Evolutionary conservation across 495 filamentous ascomycete species (phyloP).

Genomic region (Annulohypoxylon bovei): DNA sequence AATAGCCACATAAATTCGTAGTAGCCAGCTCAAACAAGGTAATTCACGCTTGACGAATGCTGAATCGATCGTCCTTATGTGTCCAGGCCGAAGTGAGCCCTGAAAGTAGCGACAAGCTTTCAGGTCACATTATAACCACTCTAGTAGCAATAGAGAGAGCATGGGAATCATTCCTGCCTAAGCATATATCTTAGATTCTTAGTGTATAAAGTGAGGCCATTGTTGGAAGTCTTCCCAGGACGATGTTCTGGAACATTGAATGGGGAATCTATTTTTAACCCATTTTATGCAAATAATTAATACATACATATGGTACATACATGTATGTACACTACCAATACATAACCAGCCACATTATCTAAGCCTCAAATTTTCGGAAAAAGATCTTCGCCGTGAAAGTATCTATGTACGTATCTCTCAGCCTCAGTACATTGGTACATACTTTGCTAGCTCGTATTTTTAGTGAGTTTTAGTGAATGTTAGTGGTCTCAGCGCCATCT

Average conservation of each 20-base stretch:
- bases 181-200: too few relatives aligned
- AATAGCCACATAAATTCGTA: not conserved
- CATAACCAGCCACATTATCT: not conserved
- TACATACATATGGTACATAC: too few relatives aligned
- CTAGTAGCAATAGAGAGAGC: not conserved
- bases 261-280: not conserved
- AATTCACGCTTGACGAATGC: not conserved
- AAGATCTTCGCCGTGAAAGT: not conserved
- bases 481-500: conserved; percentile 17
- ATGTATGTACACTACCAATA: too few relatives aligned
- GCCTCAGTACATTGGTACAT: conserved; percentile 9
- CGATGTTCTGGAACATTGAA: conserved; percentile 19
- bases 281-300: too few relatives aligned
- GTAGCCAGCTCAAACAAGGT: not conserved
- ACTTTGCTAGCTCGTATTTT: not conserved
- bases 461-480: not conserved
- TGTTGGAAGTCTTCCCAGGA: not conserved
- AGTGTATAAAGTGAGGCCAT: not conserved
- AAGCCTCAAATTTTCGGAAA: conserved; percentile 11
- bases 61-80: not conserved
- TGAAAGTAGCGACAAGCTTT: not conserved
- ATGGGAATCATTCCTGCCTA: too few relatives aligned
- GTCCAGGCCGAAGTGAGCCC: not conserved
- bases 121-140: not conserved
- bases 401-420: not conserved